Evolutionary conservation across 1,284 basidiomycete species (phyloP), one percentile per base, ranked within the genome.

Genomic region (Melampsora americana): DNA sequence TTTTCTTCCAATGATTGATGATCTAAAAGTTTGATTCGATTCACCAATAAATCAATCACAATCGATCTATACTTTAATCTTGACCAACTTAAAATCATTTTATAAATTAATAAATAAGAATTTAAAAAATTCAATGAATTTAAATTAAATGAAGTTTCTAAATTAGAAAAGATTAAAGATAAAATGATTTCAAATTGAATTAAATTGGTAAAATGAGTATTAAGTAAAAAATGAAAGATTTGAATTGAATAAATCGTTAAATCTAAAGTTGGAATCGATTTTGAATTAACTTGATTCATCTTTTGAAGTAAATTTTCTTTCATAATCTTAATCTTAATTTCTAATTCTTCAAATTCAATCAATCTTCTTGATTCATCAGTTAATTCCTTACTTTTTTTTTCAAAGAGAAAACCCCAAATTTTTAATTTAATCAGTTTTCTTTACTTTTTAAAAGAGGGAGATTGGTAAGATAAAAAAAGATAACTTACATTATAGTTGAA

Each of bases 11-110:
- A 35, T 35, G 9, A 35, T 35, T 9, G 3, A 9, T 3, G 3
- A 35, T 35, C 35, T 35, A 35, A 35, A 35, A 35, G 3, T 9
- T 4, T 35, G 5, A 72, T 32, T 42, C 61, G 39, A 72, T 64
- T 46, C 35, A 72, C 69, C 18, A 72, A 46, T 30, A 72, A 44
- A 48, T 72, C 69, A 60, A 72, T 72, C 3, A 72, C 39, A 39
- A 62, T 64, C 6, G 69, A 65, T 53, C 61, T 42, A 56, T 72
- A 65, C 42, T 72, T 72, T 18, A 46, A 23, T 50, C 30, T 64
- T 1, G 69, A 39, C 60, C 60, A 64, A n/a, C 14, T 44, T 30
- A 72, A 56, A n/a, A 72, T 30, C 12, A 35, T 50, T 35, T 35
- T 20, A 23, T 46, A 60, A 6, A 72, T 35, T 9, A 3, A 35